Evolutionary conservation across 495 filamentous ascomycete genomes (phyloP), one percentile per base, ranked within the genome.

Genomic region (Aspergillus bertholletiae): DNA sequence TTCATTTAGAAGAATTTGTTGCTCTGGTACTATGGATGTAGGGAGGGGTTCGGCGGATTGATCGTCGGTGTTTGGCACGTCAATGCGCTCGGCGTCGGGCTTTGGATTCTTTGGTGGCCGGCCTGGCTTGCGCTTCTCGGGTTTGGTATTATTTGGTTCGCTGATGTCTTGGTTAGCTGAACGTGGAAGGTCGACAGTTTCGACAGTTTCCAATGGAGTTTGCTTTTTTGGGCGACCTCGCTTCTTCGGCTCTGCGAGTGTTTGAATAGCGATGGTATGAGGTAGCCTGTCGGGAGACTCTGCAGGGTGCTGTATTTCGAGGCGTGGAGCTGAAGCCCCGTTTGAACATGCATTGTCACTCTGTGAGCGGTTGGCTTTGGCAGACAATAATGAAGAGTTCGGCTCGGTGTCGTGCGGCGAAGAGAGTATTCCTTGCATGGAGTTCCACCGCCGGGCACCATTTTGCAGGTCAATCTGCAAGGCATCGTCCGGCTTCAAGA

Each of bases 371-470:
- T 43, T 64, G 15, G 57, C 21, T 15, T 56, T 51, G 1, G 63
- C 58, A 1, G 69, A 70, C 6, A 53, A 24, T 9, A 70, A 52
- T 12, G 74, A 74, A 3, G 73, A 76, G n/a, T 73, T 53, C 17
- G 74, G 74, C 24, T 73, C 64, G 2, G 74, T 76, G 40, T 76
- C 74, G 45, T 75, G 72, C 5, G 74, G 71, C 2, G 74, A 76
- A 37, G 56, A 61, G 11, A 49, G 37, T 18, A 51, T 44, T 1
- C 49, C 53, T 46, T 74, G 64, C 40, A 67, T 56, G n/a, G 70
- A 66, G 15, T 65, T 63, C 18, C 61, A 61, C 20, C 64, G 51
- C 44, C 62, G 60, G 1, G 51, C 17, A 7, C 46, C 49, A 23
- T 64, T 64, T 0, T 61, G 65, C 12, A 51, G 28, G 23, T 63